Base-by-base conservation (phyloP, 306 rosid genomes). In the Macrotyloma uniflorum region DNA sequence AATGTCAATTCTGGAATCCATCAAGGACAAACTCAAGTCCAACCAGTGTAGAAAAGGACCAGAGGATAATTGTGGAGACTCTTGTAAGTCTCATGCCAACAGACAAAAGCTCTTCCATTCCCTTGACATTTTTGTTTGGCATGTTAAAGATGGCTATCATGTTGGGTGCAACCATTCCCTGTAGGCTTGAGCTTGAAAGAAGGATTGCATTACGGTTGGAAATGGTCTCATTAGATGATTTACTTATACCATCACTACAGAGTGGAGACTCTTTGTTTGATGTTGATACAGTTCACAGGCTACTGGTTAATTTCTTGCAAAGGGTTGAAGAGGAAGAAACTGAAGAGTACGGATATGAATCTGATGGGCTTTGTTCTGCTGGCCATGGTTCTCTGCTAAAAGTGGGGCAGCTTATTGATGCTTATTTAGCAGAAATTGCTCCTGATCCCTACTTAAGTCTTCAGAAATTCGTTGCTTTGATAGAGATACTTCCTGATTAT, bases 401-500 rank as follows among this genome's bases (percentile, higher is more conserved):
- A 83, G 98, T 94, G 43, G 96, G 94, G 53, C 83, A 85, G 78
- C 94, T 94, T 33, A 78, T 94, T 20, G 98, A 91, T 84, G 87
- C 92, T 57, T 94, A 89, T 85, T 87, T 94, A 28, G 98, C 97
- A 51, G 98, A 91, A 87, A 88, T 94, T 85, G 90, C 96, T 53
- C 93, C 90, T 40, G 97, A 94, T 84, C 93, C 98, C 5, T 81
- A 65, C 85, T 81, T 94, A 24, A 89, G 79, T 83, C 75, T 87
- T 35, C 86, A 69, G 28, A 94, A 91, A 57, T 91, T 94, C 71
- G 61, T 81, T 47, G 90, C 89, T 30, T 57, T 91, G 74, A 85
- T 88, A n/a, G 96, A 91, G 86, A 74, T 89, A 83, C 88, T 94
- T 24, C 98, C 97, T 12, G 94, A 91, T 63, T 89, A 94, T 85